Evolutionary conservation across 2,329 filamentous ascomycete species (phyloP).

Genomic region (Plectosphaerella cucumerina): DNA sequence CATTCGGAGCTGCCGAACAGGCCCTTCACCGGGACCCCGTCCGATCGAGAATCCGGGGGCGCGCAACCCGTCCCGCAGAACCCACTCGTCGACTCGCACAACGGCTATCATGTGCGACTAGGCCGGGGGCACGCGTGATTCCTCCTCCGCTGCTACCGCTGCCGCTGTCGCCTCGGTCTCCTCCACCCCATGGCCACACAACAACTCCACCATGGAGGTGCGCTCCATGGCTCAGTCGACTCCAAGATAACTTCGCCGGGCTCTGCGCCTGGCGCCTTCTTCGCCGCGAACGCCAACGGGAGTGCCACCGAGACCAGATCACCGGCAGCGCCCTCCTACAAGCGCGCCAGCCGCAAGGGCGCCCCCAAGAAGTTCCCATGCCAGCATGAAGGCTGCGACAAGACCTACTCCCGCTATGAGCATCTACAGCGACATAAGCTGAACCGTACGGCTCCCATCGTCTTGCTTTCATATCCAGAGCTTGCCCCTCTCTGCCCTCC

Average conservation of each 20-base stretch:
- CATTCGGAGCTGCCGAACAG: too few relatives aligned
- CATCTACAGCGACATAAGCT: slow-evolving; percentile 78
- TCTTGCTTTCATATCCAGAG: background rate
- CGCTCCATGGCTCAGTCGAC: background rate
- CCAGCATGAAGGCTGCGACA: slow-evolving; percentile 67
- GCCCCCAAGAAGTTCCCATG: slow-evolving; percentile 55
- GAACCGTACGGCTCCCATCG: slow-evolving; percentile 49
- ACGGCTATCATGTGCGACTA: too few relatives aligned
- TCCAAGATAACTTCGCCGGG: background rate
- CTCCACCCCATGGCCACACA: slow-evolving; percentile 1
- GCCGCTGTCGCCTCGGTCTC: background rate
- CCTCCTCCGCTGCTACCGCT: too few relatives aligned
- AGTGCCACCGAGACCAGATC: slow-evolving; percentile 4
- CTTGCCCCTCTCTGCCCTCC: too few relatives aligned
- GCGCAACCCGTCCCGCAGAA: too few relatives aligned
- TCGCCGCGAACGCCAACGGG: slow-evolving; percentile 6
- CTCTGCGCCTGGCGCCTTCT: slow-evolving; percentile 1
- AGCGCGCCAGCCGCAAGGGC: slow-evolving; percentile 47
- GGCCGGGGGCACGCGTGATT: too few relatives aligned
- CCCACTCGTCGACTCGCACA: too few relatives aligned
- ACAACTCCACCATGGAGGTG: background rate
- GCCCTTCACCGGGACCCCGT: too few relatives aligned
- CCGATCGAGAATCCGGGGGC: too few relatives aligned
- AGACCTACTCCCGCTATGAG: slow-evolving; percentile 76
- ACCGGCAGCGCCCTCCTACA: slow-evolving; percentile 28